phyloP scores from a whole-genome alignment of 2,329 filamentous ascomycete species.

The Dendrostoma leiphaemia region DNA sequence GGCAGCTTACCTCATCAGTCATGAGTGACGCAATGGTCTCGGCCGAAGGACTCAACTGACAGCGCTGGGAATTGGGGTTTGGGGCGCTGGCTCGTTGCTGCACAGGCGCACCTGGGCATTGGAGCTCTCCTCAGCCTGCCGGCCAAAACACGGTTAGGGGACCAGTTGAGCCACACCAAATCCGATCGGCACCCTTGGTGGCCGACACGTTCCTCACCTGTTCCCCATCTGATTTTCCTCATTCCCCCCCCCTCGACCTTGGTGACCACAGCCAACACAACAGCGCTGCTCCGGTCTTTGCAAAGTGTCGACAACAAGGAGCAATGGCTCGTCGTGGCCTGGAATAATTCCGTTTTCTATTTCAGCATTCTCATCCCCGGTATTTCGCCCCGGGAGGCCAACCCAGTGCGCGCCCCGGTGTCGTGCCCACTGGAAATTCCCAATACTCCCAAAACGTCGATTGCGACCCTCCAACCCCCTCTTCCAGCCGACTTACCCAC shows the following conservation, averaged over 20 bases:
- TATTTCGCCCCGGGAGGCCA: no score
- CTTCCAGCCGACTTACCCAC: conserved; percentile 13
- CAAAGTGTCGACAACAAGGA: neutral
- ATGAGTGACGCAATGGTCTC: no score
- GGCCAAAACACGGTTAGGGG: neutral
- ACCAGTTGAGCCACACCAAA: neutral
- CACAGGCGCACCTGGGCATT: no score
- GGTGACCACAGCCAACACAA: neutral
- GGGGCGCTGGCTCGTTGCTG: no score
- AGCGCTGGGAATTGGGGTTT: no score
- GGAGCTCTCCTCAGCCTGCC: no score
- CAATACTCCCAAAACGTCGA: conserved; percentile 1
- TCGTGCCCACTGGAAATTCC: conserved; percentile 3
- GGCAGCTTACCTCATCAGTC: conserved; percentile 11
- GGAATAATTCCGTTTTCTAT: neutral
- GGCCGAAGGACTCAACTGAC: no score
- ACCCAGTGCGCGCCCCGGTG: conserved; percentile 9
- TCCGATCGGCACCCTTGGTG: conserved; percentile 5
- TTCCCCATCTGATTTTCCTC: conserved; percentile 6
- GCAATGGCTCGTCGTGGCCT: conserved; percentile 9
- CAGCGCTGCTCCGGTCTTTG: conserved; percentile 1
- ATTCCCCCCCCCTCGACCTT: conserved; percentile 1
- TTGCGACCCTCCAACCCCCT: neutral
- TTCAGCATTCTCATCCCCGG: neutral
- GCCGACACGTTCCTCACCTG: conserved; percentile 15